Conservation (phyloP, 192 early-diverging fungal species). For the Dissophora ornata region DNA sequence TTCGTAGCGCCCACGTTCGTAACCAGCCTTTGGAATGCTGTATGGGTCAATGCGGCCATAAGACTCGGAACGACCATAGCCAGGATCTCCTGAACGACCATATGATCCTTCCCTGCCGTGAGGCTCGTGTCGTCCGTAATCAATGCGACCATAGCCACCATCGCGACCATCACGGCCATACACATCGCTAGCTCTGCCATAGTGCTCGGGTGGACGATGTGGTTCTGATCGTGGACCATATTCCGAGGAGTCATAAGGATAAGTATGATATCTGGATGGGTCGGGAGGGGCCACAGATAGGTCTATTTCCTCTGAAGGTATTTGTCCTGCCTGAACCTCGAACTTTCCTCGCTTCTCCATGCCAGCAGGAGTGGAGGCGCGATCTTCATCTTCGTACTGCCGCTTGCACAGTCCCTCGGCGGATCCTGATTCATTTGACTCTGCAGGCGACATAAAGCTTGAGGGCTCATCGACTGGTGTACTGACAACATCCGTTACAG, state of each 20-base stretch:
- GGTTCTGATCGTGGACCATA: slow-evolving; percentile 31
- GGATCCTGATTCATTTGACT: slow-evolving; percentile 42
- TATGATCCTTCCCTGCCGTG: slow-evolving; percentile 39
- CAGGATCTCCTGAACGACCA: slow-evolving; percentile 28
- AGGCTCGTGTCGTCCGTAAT: slow-evolving; percentile 33
- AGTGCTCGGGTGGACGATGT: slow-evolving; percentile 29
- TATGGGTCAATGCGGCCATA: slow-evolving; percentile 42
- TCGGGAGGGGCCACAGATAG: slow-evolving; percentile 8
- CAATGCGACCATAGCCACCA: slow-evolving; percentile 31
- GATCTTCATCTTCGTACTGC: slow-evolving; percentile 52
- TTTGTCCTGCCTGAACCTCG: slow-evolving; percentile 8
- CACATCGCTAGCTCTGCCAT: slow-evolving; percentile 8
- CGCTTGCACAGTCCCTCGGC: slow-evolving; percentile 46
- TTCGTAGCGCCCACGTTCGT: slow-evolving; percentile 48
- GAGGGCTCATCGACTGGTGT: slow-evolving; percentile 31
- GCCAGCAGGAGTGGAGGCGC: slow-evolving; percentile 45
- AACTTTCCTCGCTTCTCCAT: slow-evolving; percentile 50
- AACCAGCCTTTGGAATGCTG: slow-evolving; percentile 26
- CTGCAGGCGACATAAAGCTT: slow-evolving; percentile 51
- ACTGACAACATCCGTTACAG: slow-evolving; percentile 7
- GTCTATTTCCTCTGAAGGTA: slow-evolving; percentile 21
- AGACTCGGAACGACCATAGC: slow-evolving; percentile 30
- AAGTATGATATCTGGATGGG: slow-evolving; percentile 15
- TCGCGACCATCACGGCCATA: slow-evolving; percentile 24
- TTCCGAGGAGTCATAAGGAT: slow-evolving; percentile 34